Percentiles rank a stretch among this genome's conserved stretches.
Evolutionary conservation across 129 eudicot genomes (phyloP).

Genomic region (Glebionis coronaria): DNA sequence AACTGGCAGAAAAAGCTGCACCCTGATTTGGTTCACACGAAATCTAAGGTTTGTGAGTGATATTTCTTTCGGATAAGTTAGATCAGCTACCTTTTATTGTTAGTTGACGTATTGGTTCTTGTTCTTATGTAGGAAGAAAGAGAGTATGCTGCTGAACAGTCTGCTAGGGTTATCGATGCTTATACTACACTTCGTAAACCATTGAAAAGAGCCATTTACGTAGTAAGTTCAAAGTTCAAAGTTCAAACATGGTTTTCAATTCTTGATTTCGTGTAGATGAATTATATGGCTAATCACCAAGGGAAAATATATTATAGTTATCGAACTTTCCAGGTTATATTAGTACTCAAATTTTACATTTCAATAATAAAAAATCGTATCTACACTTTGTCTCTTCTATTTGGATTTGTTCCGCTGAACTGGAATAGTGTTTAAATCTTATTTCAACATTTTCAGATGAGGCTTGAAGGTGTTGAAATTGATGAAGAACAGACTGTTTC

Average conservation of each 20-base stretch:
- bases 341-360: neutral
- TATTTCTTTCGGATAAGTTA: neutral
- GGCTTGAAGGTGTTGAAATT: slow-evolving; percentile 64
- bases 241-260: neutral
- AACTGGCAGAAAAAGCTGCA: too few relatives aligned
- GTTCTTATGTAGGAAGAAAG: slow-evolving; percentile 59
- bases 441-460: slow-evolving; percentile 43
- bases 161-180: slow-evolving; percentile 83
- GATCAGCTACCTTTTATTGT: neutral
- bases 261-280: neutral
- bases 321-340: neutral
- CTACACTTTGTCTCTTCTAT: too few relatives aligned
- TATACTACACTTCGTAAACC: slow-evolving; percentile 78
- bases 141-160: slow-evolving; percentile 95
- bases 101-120: neutral
- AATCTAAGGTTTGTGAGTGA: slow-evolving; percentile 52
- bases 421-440: neutral
- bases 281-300: neutral
- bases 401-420: neutral
- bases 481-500: slow-evolving; percentile 86
- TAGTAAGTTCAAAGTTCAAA: too few relatives aligned
- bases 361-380: too few relatives aligned
- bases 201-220: slow-evolving; percentile 69
- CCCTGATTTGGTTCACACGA: slow-evolving; percentile 90
- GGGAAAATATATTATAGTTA: neutral